Percentiles rank a stretch among this genome's conserved stretches.
Evolutionary conservation across 1,284 basidiomycete species (phyloP).

Genomic region (Inonotus hispidus): DNA sequence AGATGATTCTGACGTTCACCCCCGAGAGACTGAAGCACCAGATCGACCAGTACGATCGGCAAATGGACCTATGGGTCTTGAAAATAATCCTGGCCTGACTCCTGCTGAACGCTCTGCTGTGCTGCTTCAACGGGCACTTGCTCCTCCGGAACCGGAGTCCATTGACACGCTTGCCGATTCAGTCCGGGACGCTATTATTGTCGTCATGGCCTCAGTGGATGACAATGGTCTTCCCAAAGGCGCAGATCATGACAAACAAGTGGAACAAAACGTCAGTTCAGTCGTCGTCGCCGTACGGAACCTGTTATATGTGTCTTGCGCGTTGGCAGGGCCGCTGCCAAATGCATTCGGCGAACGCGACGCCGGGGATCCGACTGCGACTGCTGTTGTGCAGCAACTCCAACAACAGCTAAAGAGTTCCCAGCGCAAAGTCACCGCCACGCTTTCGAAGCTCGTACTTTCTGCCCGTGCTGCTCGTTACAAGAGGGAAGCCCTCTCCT

Average conservation of each 20-base stretch:
- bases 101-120: constrained; percentile 64
- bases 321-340: constrained; percentile 58
- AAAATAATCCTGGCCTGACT: constrained; percentile 42
- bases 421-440: constrained; percentile 74
- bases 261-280: constrained; percentile 56
- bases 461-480: constrained; percentile 53
- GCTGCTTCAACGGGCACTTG: constrained; percentile 55
- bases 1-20: constrained; percentile 70
- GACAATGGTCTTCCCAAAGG: constrained; percentile 37
- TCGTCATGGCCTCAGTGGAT: constrained; percentile 59
- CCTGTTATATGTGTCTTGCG: constrained; percentile 65
- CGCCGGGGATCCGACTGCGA: constrained; percentile 29
- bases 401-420: constrained; percentile 36
- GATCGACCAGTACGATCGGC: constrained; percentile 19
- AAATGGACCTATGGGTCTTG: constrained; percentile 14
- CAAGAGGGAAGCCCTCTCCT: constrained; percentile 24
- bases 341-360: constrained; percentile 48
- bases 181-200: constrained; percentile 54
- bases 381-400: constrained; percentile 46
- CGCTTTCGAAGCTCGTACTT: constrained; percentile 68
- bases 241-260: constrained; percentile 48
- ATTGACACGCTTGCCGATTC: constrained; percentile 53
- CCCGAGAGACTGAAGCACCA: constrained; percentile 37
- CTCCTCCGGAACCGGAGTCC: constrained; percentile 50
- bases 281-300: constrained; percentile 71